Base-by-base conservation (phyloP, 495 filamentous ascomycete species). In the Daldinia concentrica region DNA sequence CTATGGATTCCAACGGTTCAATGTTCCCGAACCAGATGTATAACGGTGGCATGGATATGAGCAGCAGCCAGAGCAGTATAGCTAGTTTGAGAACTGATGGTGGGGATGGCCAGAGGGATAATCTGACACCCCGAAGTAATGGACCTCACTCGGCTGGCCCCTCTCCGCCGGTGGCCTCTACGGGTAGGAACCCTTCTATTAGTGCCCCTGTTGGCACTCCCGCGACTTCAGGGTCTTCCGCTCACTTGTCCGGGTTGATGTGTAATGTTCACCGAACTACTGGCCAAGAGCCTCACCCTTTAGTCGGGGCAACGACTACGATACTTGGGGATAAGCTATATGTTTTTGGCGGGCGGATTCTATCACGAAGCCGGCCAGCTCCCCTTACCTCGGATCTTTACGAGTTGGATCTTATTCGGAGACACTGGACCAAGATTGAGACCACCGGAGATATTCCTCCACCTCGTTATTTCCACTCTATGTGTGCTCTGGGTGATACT, bases 231-330 rank as follows among this genome's bases (percentile, higher is more conserved):
- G 80, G 79, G 6, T 82, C 85, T 1, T 86, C 84, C 0, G 80
- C 83, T 8, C 86, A 95, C 68, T 79, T 97, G 2, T 95, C 94
- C 0, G 93, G 94, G 2, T 80, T 97, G 75, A 95, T 97, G 76
- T 97, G 93, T 81, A 97, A 97, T 83, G 93, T 97, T 14, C 92
- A 95, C 65, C 81, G 86, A 51, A 98, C 95, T 15, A 98, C 95
- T 1, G 95, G 95, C 32, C 87, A 90, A 66, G 93, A 98, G 76
- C 96, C 95, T 6, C 93, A 91, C 67, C 90, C 95, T 11, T 82
- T 98, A 3, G 95, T 99, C 4, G 95, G 95, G 3, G 95, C 95
- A 3, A 97, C 96, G 0, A 98, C 96, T 0, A 98, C 96, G 0
- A 91, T 98, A 57, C 75, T 99, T 24, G 94, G 93, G 9, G 95